phyloP scores from a whole-genome alignment of 1,284 basidiomycete species.

The Afroboletus lepidellus region DNA sequence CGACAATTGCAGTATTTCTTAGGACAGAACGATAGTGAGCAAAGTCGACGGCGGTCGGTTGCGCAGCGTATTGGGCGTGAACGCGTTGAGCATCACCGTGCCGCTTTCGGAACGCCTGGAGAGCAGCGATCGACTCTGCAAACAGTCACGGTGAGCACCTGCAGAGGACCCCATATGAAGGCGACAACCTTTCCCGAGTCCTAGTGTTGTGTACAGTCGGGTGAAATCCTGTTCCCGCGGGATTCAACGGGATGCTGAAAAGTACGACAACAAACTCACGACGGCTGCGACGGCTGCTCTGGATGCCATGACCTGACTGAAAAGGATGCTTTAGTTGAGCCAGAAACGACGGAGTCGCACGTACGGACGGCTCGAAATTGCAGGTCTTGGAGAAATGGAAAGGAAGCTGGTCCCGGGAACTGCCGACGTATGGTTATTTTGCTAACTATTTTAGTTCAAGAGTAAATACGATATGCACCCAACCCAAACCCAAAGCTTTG shows the following conservation, averaged over 20 bases:
- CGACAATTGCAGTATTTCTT: conserved; percentile 91
- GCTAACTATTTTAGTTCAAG: conserved; percentile 5
- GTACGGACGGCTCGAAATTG: conserved; percentile 17
- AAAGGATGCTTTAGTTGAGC: conserved; percentile 1
- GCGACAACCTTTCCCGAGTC: conserved; percentile 83
- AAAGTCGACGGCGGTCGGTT: conserved; percentile 85
- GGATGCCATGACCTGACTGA: conserved; percentile 60
- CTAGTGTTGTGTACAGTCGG: conserved; percentile 87
- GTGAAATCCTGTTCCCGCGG: conserved; percentile 74
- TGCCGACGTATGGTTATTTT: conserved; percentile 20
- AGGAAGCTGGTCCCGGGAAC: conserved; percentile 26
- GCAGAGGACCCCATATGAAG: neutral
- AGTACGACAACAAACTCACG: conserved; percentile 43
- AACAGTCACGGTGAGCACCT: conserved; percentile 5
- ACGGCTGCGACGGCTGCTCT: conserved; percentile 79
- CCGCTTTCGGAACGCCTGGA: conserved; percentile 97
- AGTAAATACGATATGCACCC: neutral
- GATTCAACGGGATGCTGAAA: conserved; percentile 7
- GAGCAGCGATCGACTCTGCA: conserved; percentile 82
- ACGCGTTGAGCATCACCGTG: conserved; percentile 86
- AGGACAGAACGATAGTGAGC: conserved; percentile 88
- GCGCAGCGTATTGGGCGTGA: conserved; percentile 65
- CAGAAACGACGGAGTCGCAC: conserved; percentile 2
- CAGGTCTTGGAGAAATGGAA: conserved; percentile 13
- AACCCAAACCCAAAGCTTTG: neutral